Evolutionary conservation across 2,329 filamentous ascomycete genomes (phyloP), one percentile per base, ranked within the genome.

Genomic region (Colletotrichum shisoi): DNA sequence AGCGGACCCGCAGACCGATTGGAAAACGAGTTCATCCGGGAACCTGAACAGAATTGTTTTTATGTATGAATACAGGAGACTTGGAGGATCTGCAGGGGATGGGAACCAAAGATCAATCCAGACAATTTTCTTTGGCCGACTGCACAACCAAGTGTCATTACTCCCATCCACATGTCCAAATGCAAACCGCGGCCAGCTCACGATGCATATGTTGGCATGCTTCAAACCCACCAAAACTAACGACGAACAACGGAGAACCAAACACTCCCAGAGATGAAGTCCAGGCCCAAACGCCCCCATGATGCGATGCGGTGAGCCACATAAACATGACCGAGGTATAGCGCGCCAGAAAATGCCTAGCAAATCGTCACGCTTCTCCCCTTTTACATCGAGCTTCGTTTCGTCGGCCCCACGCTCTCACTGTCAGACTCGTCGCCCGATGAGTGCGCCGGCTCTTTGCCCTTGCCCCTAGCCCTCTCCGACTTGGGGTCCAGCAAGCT

Each of bases 401-500:
- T 79, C 66, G 72, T 74, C 24, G 73, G 64, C 17, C 42, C 62
- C 42, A 60, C 70, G 21, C 42, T 65, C 49, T 70, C 73, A 17
- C 74, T 74, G 37, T 74, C 74, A 17, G 67, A 73, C 39, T 76
- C 76, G 13, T 71, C 70, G 4, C 45, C 62, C 13, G 75, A 76
- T 45, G 76, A 77, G 39, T 76, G 76, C 12, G 74, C 75, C 12
- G 81, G 73, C 58, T 80, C 80, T 71, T 84, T 86, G 1, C 81
- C 83, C 71, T 86, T 86, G 1, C 79, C 79, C 72, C 81, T 83
- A 12, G 53, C 67, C 45, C 73, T 75, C 56, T 73, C 75, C 69
- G 74, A 76, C 67, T 76, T 79, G 44, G 75, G 73, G 59, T 83
- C 81, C 71, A 77, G 80, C 60, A 78, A 76, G 70, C 82, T 83